These are phyloP conservation scores for Tricholomella constricta DNA, from an alignment of 768 basidiomycete genomes.

Conservation along the genomic window DNA sequence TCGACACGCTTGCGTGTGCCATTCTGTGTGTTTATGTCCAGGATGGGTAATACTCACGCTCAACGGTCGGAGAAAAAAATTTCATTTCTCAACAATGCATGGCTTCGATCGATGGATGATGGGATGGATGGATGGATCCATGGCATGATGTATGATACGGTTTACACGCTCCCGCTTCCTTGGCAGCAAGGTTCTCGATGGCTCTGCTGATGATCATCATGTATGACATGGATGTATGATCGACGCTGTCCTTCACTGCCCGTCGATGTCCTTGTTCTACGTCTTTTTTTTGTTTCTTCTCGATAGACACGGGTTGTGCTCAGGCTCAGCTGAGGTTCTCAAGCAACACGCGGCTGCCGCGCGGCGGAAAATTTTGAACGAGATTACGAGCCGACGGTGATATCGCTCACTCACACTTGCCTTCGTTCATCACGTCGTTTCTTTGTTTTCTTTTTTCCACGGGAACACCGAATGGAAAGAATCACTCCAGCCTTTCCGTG, in stretches of 20 bases:
- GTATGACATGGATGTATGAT: not conserved
- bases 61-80: not conserved
- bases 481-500: not conserved
- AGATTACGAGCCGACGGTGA: no score
- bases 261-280: not conserved
- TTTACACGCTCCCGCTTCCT: conserved; percentile 1
- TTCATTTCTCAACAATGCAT: not conserved
- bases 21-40: not conserved
- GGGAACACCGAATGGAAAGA: not conserved
- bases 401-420: no score
- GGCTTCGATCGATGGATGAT: conserved; percentile 10
- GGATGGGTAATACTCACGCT: not conserved
- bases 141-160: conserved; percentile 7
- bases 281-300: no score
- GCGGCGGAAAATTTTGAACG: not conserved
- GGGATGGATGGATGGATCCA: conserved; percentile 7
- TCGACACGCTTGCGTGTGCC: not conserved
- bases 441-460: not conserved
- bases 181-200: not conserved
- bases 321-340: not conserved
- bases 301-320: not conserved
- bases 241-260: not conserved
- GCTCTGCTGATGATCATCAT: not conserved
- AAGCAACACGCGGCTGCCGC: not conserved
- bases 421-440: no score